A percentile compares a stretch with the other conserved stretches of the same genome.
Evolutionary conservation across 805 yeast genomes (phyloP).

Genomic region (Nakazawaea ishiwadae): DNA sequence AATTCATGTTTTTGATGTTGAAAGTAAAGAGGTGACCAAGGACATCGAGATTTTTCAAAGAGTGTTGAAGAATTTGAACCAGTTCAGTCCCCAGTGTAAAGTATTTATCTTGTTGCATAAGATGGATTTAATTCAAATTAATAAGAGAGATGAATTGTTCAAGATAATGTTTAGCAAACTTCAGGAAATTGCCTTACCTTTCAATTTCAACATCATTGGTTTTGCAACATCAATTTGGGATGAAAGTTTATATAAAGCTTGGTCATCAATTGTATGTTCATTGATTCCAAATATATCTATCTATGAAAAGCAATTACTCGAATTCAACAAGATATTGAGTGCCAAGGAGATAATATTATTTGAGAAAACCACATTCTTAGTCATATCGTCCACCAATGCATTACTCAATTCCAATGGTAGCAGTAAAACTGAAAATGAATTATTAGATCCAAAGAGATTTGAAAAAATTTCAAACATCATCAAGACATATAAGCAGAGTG

Average conservation of each 20-base stretch:
- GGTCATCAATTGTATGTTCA: conserved; percentile 95
- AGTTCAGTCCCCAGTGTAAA: conserved; percentile 85
- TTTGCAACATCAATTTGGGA: conserved; percentile 98
- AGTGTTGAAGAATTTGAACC: conserved; percentile 74
- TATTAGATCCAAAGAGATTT: conserved; percentile 83
- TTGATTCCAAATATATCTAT: conserved; percentile 85
- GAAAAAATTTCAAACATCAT: conserved; percentile 92
- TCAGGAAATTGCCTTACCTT: conserved; percentile 68
- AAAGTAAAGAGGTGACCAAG: conserved; percentile 83
- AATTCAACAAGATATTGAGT: conserved; percentile 66
- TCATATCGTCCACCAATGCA: conserved; percentile 55
- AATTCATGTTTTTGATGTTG: conserved; percentile 95
- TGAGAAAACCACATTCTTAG: conserved; percentile 89
- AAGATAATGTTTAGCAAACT: conserved; percentile 79
- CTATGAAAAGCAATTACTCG: conserved; percentile 70
- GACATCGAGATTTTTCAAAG: conserved; percentile 90
- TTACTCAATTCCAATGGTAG: conserved; percentile 13
- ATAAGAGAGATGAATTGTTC: conserved; percentile 79
- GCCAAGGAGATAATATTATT: conserved; percentile 90
- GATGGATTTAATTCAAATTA: conserved; percentile 91
- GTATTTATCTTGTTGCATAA: conserved; percentile 90
- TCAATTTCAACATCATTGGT: conserved; percentile 62
- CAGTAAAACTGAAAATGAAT: conserved; percentile 13
- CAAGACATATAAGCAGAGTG: conserved; percentile 91
- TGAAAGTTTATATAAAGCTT: conserved; percentile 90